Evolutionary conservation across 1,284 basidiomycete genomes (phyloP).

Genomic region (Apiotrichum veenhuisii): DNA sequence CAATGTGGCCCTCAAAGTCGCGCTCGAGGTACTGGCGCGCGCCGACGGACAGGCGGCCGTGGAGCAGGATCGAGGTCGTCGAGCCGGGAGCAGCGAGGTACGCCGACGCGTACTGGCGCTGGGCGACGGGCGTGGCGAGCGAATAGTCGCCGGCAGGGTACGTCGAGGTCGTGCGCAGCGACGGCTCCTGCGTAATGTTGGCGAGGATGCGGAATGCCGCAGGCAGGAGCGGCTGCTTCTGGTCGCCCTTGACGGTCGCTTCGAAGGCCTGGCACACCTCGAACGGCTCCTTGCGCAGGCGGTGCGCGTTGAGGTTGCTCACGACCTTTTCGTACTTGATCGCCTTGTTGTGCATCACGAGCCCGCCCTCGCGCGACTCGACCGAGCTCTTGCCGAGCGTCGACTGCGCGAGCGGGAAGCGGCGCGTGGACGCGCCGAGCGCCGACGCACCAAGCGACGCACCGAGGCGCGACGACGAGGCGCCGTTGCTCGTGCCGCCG

Average conservation of each 20-base stretch:
- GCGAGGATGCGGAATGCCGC: slow-evolving; percentile 48
- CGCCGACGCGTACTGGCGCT: slow-evolving; percentile 53
- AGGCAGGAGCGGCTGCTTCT: slow-evolving; percentile 48
- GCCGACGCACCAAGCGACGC: slow-evolving; percentile 21
- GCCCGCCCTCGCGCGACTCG: slow-evolving; percentile 39
- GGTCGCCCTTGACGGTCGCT: slow-evolving; percentile 37
- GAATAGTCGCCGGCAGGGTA: slow-evolving; percentile 5
- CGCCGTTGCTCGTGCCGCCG: neutral
- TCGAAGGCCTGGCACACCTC: slow-evolving; percentile 37
- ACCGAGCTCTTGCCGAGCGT: slow-evolving; percentile 26
- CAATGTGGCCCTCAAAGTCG: slow-evolving; percentile 78
- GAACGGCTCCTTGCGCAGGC: slow-evolving; percentile 37
- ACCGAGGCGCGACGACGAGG: slow-evolving; percentile 4
- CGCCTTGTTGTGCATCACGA: slow-evolving; percentile 80
- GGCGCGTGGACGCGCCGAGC: slow-evolving; percentile 30
- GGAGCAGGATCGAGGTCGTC: slow-evolving; percentile 25
- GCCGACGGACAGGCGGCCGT: slow-evolving; percentile 37
- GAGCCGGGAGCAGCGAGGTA: slow-evolving; percentile 44
- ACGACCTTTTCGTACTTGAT: slow-evolving; percentile 86
- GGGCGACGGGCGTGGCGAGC: slow-evolving; percentile 28
- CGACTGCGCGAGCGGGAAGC: slow-evolving; percentile 40
- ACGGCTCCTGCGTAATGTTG: slow-evolving; percentile 51
- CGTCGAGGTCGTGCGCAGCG: slow-evolving; percentile 35
- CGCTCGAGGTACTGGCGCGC: slow-evolving; percentile 56
- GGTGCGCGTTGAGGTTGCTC: slow-evolving; percentile 54